A percentile compares a stretch with the other conserved stretches of the same genome.
Evolutionary conservation across 257 asterid species (phyloP).

Genomic region (Verbena officinalis): DNA sequence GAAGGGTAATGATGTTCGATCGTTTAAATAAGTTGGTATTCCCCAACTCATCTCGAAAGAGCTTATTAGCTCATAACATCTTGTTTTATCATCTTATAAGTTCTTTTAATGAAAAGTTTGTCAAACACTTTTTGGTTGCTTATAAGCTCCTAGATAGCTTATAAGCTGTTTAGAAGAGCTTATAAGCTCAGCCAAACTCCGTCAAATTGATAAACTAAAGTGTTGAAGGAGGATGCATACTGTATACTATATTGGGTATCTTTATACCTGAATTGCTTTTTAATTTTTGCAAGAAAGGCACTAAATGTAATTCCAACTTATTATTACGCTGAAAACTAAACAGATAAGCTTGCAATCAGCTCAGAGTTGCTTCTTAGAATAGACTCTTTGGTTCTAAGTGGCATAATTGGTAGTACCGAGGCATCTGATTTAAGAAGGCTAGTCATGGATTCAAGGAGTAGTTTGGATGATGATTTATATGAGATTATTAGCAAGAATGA

Average conservation of each 20-base stretch:
- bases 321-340: slow-evolving; percentile 25
- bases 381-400: slow-evolving; percentile 77
- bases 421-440: slow-evolving; percentile 72
- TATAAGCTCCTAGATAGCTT: too few relatives aligned
- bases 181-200: too few relatives aligned
- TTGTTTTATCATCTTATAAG: too few relatives aligned
- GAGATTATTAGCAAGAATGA: slow-evolving; percentile 47
- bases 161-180: too few relatives aligned
- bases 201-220: background rate
- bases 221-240: slow-evolving; percentile 3
- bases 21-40: too few relatives aligned
- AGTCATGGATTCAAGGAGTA: slow-evolving; percentile 53
- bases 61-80: too few relatives aligned
- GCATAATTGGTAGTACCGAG: slow-evolving; percentile 59
- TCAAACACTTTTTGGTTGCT: too few relatives aligned
- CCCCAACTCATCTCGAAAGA: too few relatives aligned
- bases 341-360: slow-evolving; percentile 56
- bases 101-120: too few relatives aligned
- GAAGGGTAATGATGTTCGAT: too few relatives aligned
- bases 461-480: slow-evolving; percentile 48
- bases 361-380: slow-evolving; percentile 76
- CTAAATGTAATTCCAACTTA: slow-evolving; percentile 17
- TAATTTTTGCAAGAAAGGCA: slow-evolving; percentile 3
- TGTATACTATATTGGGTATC: background rate
- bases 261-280: background rate